A percentile compares a stretch with the other conserved stretches of the same genome.
Evolutionary conservation across 441 rosid genomes (phyloP).

Genomic region (Mallotus repandus): DNA sequence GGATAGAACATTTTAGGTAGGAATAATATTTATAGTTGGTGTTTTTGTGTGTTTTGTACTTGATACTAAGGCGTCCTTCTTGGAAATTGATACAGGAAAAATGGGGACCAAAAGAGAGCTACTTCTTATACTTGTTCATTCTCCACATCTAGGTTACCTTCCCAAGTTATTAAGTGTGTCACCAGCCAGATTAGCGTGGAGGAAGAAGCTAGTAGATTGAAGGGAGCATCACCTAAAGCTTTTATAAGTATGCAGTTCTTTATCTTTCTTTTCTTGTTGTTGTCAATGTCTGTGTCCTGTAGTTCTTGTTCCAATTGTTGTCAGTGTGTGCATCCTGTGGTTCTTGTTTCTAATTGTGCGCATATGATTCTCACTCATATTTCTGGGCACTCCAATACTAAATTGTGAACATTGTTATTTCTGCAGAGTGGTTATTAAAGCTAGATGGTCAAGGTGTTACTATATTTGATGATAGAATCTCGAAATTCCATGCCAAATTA

Average conservation of each 20-base stretch:
- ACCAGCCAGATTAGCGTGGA: conserved; percentile 30
- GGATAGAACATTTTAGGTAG: conserved; percentile 49
- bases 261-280: neutral
- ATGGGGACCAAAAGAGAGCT: conserved; percentile 44
- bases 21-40: conserved; percentile 8
- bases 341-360: neutral
- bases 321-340: neutral
- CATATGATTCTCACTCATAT: neutral
- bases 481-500: conserved; percentile 40
- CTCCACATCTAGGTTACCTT: conserved; percentile 37
- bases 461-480: conserved; percentile 33
- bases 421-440: conserved; percentile 41
- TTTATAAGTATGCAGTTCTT: conserved; percentile 39
- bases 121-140: conserved; percentile 41
- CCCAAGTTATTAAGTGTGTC: conserved; percentile 39
- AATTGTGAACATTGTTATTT: neutral
- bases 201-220: conserved; percentile 28
- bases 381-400: neutral
- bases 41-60: neutral
- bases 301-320: neutral
- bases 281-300: neutral
- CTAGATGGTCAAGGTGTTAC: conserved; percentile 44
- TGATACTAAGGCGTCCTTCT: neutral
- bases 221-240: conserved; percentile 45
- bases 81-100: conserved; percentile 34